phyloP scores from a whole-genome alignment of 306 rosid genomes.

The Cucumis melo region DNA sequence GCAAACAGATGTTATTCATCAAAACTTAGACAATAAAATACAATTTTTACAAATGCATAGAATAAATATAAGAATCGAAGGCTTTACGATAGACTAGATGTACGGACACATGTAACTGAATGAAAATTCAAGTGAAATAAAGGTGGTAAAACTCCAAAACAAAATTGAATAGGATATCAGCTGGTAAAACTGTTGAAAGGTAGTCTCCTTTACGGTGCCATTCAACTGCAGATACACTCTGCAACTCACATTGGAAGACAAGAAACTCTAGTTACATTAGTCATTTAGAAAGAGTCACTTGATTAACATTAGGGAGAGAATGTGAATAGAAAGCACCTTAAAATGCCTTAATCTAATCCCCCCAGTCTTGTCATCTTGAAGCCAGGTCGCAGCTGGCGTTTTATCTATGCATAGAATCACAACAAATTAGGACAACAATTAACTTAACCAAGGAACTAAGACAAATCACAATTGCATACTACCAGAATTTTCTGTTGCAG shows the following conservation, averaged over 20 bases:
- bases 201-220: slow-evolving; percentile 98
- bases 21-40: not conserved
- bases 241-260: slow-evolving; percentile 20
- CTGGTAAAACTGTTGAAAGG: slow-evolving; percentile 79
- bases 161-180: slow-evolving; percentile 61
- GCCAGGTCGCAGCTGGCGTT: slow-evolving; percentile 54
- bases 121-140: not conserved
- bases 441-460: not conserved
- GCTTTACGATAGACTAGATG: not conserved
- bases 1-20: not conserved
- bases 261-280: slow-evolving; percentile 9
- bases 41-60: not conserved
- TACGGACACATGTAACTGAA: not conserved
- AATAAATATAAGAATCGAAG: not conserved
- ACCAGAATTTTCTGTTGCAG: slow-evolving; percentile 49
- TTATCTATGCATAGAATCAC: slow-evolving; percentile 14
- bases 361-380: slow-evolving; percentile 47
- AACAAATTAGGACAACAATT: slow-evolving; percentile 14
- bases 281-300: not conserved
- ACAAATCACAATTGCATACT: slow-evolving; percentile 14
- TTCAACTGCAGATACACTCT: slow-evolving; percentile 74
- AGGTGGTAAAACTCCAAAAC: not conserved
- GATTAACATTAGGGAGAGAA: not conserved
- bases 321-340: slow-evolving; percentile 44
- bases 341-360: slow-evolving; percentile 70